phyloP scores from a whole-genome alignment of 2,329 filamentous ascomycete genomes.

The Penicillium vulpinum region DNA sequence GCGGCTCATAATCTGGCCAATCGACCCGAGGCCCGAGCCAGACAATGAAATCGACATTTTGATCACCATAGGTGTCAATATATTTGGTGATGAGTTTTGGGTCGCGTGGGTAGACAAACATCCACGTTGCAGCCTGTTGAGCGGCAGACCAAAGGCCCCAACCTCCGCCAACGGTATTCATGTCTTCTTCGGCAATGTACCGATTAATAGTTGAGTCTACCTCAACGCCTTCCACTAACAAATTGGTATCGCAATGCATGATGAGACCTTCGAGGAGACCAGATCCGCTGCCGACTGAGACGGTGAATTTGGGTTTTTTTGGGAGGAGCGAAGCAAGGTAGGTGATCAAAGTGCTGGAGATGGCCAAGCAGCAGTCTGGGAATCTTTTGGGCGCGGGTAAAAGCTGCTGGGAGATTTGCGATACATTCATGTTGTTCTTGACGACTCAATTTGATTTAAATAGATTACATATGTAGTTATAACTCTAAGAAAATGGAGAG shows the following conservation, averaged over 20 bases:
- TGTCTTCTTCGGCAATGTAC: conserved; percentile 45
- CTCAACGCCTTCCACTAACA: conserved; percentile 50
- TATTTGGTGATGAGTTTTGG: conserved; percentile 49
- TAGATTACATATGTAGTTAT: too few relatives aligned
- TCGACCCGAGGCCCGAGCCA: conserved; percentile 35
- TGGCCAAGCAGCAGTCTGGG: conserved; percentile 30
- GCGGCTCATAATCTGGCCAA: conserved; percentile 33
- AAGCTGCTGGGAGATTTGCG: conserved; percentile 17
- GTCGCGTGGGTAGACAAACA: conserved; percentile 58
- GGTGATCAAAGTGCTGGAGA: conserved; percentile 27
- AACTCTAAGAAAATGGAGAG: neutral
- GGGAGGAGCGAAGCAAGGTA: conserved; percentile 26
- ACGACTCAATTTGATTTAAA: neutral
- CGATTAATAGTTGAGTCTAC: conserved; percentile 48
- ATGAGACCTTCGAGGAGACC: conserved; percentile 53
- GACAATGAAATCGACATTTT: conserved; percentile 23
- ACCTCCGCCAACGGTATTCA: conserved; percentile 48
- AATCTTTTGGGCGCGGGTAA: conserved; percentile 21
- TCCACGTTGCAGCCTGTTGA: conserved; percentile 45
- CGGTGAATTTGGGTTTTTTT: conserved; percentile 27
- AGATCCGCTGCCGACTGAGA: conserved; percentile 54
- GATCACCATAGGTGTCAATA: conserved; percentile 31
- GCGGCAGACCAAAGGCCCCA: conserved; percentile 47
- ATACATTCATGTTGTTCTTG: conserved; percentile 17
- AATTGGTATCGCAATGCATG: conserved; percentile 19